Percentiles rank a stretch among this genome's conserved stretches.
Evolutionary conservation across 2,329 filamentous ascomycete species (phyloP).

Genomic region (Fusarium incarnatum): DNA sequence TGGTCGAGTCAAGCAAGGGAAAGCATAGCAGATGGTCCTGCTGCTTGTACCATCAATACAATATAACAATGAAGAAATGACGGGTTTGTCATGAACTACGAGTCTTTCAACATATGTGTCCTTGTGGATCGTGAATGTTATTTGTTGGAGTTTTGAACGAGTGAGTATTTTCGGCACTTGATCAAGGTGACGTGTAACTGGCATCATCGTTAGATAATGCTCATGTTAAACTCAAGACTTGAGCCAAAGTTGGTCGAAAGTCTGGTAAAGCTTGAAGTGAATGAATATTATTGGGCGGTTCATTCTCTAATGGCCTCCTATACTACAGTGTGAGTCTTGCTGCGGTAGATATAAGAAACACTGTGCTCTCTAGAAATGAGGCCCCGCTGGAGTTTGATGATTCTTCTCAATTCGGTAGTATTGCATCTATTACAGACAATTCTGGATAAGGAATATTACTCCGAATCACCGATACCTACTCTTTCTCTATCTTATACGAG

Average conservation of each 20-base stretch:
- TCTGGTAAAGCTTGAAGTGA: constrained; percentile 1
- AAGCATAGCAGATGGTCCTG: constrained; percentile 45
- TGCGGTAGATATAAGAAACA: constrained; percentile 6
- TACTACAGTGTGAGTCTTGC: constrained; percentile 26
- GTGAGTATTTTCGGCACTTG: neutral
- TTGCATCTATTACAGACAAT: constrained; percentile 14
- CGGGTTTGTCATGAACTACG: constrained; percentile 24
- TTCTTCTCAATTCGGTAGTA: constrained; percentile 23
- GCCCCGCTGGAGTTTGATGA: constrained; percentile 40
- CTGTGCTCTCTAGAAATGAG: constrained; percentile 39
- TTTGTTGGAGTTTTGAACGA: neutral
- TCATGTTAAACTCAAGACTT: neutral
- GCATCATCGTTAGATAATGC: constrained; percentile 27
- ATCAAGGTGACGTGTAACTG: constrained; percentile 15
- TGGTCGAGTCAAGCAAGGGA: constrained; percentile 35
- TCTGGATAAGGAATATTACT: constrained; percentile 34
- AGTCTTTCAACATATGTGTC: neutral
- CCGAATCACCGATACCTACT: constrained; percentile 2
- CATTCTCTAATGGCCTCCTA: neutral
- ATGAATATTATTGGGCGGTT: constrained; percentile 19
- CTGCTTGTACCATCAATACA: constrained; percentile 50
- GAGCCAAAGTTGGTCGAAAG: constrained; percentile 5
- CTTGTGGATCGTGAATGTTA: neutral
- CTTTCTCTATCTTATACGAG: neutral
- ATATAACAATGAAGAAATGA: constrained; percentile 34